Evolutionary conservation across 192 early-diverging fungal species (phyloP).

Genomic region (Backusella macrospora): DNA sequence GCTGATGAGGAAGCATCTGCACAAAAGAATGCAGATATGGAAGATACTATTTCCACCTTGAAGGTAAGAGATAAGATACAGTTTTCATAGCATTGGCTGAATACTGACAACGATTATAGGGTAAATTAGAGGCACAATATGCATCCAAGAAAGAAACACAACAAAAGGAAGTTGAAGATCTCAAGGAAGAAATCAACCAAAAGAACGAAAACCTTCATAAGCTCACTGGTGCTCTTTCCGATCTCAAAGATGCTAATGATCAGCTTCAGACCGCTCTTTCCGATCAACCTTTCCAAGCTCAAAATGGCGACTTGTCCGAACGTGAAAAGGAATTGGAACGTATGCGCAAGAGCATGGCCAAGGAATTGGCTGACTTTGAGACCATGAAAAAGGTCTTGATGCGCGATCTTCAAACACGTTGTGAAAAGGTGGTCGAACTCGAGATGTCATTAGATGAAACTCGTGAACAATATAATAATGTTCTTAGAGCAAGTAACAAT

Average conservation of each 20-base stretch:
- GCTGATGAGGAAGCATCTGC: slow-evolving; percentile 69
- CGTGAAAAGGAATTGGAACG: slow-evolving; percentile 79
- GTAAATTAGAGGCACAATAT: slow-evolving; percentile 88
- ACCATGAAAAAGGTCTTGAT: slow-evolving; percentile 98
- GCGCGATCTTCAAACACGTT: slow-evolving; percentile 96
- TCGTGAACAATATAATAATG: slow-evolving; percentile 90
- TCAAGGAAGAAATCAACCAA: slow-evolving; percentile 69
- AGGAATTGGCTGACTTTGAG: slow-evolving; percentile 87
- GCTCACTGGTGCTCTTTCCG: slow-evolving; percentile 58
- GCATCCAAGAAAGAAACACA: slow-evolving; percentile 76
- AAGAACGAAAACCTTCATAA: slow-evolving; percentile 75
- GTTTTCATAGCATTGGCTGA: too few species aligned
- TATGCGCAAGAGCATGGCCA: slow-evolving; percentile 59
- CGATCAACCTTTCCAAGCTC: slow-evolving; percentile 20
- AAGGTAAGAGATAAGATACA: slow-evolving; percentile 46
- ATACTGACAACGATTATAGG: slow-evolving; percentile 22
- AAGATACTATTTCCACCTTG: slow-evolving; percentile 84
- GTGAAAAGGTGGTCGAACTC: slow-evolving; percentile 97
- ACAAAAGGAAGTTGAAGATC: slow-evolving; percentile 77
- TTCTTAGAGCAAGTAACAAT: slow-evolving; percentile 81
- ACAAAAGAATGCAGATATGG: slow-evolving; percentile 57
- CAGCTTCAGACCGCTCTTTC: slow-evolving; percentile 47
- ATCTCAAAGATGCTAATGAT: slow-evolving; percentile 67
- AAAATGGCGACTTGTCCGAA: slow-evolving; percentile 38
- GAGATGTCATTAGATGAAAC: slow-evolving; percentile 97